A percentile compares a stretch with the other conserved stretches of the same genome.
Evolutionary conservation across 805 yeast species (phyloP).

Genomic region (Lachancea meyersii): DNA sequence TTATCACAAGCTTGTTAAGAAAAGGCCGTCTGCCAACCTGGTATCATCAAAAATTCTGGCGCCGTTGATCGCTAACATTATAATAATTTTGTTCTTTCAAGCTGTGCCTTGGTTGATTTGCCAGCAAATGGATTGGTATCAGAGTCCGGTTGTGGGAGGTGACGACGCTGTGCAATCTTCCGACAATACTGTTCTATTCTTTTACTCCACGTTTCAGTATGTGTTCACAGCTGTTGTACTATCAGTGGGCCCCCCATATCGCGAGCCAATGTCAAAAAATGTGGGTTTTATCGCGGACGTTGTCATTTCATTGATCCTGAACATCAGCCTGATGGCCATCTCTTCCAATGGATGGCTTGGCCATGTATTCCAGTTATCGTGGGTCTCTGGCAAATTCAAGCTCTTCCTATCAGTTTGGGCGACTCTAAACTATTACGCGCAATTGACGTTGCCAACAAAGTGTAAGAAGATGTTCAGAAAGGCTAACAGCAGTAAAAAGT

Average conservation of each 20-base stretch:
- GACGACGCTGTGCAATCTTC: slow-evolving; percentile 77
- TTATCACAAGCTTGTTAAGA: slow-evolving; percentile 46
- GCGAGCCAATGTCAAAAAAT: slow-evolving; percentile 66
- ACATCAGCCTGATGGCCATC: slow-evolving; percentile 50
- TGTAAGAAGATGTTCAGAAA: slow-evolving; percentile 33
- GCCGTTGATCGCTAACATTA: slow-evolving; percentile 77
- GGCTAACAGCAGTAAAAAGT: slow-evolving; percentile 34
- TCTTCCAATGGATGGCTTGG: slow-evolving; percentile 53
- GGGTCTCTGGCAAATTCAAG: slow-evolving; percentile 47
- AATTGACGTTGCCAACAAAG: slow-evolving; percentile 31
- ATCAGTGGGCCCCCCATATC: slow-evolving; percentile 89
- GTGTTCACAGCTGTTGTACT: slow-evolving; percentile 76
- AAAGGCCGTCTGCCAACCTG: slow-evolving; percentile 89
- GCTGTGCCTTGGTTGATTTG: slow-evolving; percentile 56
- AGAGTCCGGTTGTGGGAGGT: slow-evolving; percentile 73
- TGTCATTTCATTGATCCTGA: slow-evolving; percentile 41
- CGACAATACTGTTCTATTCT: slow-evolving; percentile 83
- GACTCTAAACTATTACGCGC: slow-evolving; percentile 41
- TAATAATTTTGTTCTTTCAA: slow-evolving; percentile 59
- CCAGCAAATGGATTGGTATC: slow-evolving; percentile 65
- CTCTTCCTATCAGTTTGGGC: slow-evolving; percentile 43
- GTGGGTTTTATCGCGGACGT: slow-evolving; percentile 66
- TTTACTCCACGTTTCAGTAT: slow-evolving; percentile 81
- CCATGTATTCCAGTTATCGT: slow-evolving; percentile 67
- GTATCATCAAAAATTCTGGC: slow-evolving; percentile 82